Percentiles rank a stretch among this genome's conserved stretches.
Evolutionary conservation across 345 rosid genomes (phyloP).

Genomic region (Hibiscus mutabilis): DNA sequence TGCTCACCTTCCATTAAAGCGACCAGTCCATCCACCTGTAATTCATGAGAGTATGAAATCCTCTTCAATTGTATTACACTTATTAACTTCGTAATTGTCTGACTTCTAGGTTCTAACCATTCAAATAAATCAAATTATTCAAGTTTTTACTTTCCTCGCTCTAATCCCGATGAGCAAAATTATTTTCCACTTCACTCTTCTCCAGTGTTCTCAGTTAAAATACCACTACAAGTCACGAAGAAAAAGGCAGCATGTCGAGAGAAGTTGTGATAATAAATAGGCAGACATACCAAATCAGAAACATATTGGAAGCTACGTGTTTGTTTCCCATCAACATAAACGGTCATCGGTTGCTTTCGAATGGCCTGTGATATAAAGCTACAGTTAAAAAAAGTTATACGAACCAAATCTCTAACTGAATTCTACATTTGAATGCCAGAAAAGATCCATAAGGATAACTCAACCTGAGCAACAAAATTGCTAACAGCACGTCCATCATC

Average conservation of each 20-base stretch:
- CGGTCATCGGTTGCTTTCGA: conserved; percentile 88
- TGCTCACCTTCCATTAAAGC: conserved; percentile 94
- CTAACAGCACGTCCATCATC: conserved; percentile 99
- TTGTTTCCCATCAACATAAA: conserved; percentile 98
- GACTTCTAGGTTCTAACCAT: neutral
- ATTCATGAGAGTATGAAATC: neutral
- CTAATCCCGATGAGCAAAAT: neutral
- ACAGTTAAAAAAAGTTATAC: neutral
- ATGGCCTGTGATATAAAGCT: conserved; percentile 38
- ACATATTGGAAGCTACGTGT: conserved; percentile 99
- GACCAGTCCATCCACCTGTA: conserved; percentile 83
- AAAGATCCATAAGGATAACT: conserved; percentile 13
- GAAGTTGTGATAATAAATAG: neutral
- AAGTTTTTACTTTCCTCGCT: neutral
- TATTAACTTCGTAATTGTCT: neutral
- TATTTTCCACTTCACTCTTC: neutral
- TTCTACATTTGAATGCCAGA: neutral
- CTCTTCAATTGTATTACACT: neutral
- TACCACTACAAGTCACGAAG: neutral
- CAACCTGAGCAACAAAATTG: conserved; percentile 96
- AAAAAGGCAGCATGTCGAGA: neutral
- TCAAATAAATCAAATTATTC: neutral
- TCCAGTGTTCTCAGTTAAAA: neutral
- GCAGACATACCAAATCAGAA: conserved; percentile 71
- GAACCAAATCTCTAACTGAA: neutral